Evolutionary conservation across 1,284 basidiomycete species (phyloP), one percentile per base, ranked within the genome.

Genomic region (Vanrija pseudolonga): DNA sequence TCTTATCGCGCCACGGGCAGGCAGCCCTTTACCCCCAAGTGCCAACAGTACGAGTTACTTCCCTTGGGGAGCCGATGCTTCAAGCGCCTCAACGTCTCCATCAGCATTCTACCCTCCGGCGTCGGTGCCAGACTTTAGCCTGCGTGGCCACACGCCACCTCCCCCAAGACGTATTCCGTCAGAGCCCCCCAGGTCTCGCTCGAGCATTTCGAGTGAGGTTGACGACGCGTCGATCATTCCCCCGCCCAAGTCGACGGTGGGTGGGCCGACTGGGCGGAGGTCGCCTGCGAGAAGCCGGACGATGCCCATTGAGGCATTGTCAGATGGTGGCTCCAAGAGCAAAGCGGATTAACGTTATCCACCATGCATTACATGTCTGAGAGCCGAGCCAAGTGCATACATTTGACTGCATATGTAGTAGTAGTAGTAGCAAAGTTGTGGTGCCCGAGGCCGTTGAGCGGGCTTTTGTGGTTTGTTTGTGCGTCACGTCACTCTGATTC

Each of bases 1-100:
- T n/a, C 72, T 87, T 44, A 82, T 87, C 50, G 81, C 83, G 0
- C 82, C 84, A 23, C 81, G 80, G 14, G 32, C 32, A 15, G 14
- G 14, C 32, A 32, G 32, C 14, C 32, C 32, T 32, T 9, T 12
- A 24, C 8, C 32, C 1, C 32, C 32, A 12, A 32, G 32, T 12
- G 32, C 32, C 32, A 32, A 15, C 32, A 32, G 32, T 12, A 32
- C 32, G 9, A 32, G 32, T 12, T 32, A 32, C 32, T 32, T 32
- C 12, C 32, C 32, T 15, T 32, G 32, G 32, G 32, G 32, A 32
- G 32, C 32, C 8, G 32, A 32, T 4, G 9, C 32, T 4, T 42
- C 40, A 4, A 20, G 22, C 40, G 22, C 22, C 8, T 23, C 40
- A 17, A 9, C 40, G 4, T 42, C 40, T 12, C 40, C 40, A 42